These are phyloP conservation scores for Fomitopsis palustris DNA, from an alignment of 1,284 basidiomycete genomes.

Conservation along the genomic window DNA sequence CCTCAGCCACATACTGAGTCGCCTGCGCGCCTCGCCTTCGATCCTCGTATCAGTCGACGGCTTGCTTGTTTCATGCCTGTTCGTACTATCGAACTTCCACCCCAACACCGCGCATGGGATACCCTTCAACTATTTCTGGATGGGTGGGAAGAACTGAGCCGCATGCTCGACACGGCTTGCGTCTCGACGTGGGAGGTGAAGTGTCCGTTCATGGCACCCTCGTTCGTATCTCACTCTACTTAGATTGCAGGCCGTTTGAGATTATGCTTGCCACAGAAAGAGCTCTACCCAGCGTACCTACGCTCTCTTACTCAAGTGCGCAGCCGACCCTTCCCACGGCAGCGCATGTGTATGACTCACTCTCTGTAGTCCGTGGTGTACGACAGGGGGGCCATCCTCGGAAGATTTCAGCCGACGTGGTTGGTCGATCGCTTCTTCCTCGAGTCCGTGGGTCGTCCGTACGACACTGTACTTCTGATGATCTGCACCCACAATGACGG, in stretches of 20 bases:
- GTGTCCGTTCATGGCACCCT: background rate
- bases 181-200: slow-evolving; percentile 63
- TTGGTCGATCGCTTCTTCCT: slow-evolving; percentile 63
- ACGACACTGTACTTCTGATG: slow-evolving; percentile 38
- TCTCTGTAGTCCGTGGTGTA: slow-evolving; percentile 52
- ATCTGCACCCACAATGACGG: slow-evolving; percentile 38
- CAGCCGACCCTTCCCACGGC: background rate
- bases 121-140: slow-evolving; percentile 48
- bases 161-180: slow-evolving; percentile 41
- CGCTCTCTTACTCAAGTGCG: slow-evolving; percentile 58
- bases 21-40: slow-evolving; percentile 56
- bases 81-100: slow-evolving; percentile 52
- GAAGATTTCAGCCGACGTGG: slow-evolving; percentile 48
- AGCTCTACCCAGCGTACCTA: slow-evolving; percentile 48
- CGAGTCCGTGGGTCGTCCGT: slow-evolving; percentile 56
- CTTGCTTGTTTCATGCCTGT: slow-evolving; percentile 76
- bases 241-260: slow-evolving; percentile 51
- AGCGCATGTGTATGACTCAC: background rate
- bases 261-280: slow-evolving; percentile 39
- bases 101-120: slow-evolving; percentile 50
- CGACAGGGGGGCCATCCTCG: slow-evolving; percentile 52
- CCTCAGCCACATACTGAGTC: slow-evolving; percentile 42
- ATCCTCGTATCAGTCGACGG: slow-evolving; percentile 64
- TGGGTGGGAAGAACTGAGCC: slow-evolving; percentile 52
- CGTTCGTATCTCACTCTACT: background rate